A percentile compares a stretch with the other conserved stretches of the same genome.
Evolutionary conservation across 2,329 filamentous ascomycete genomes (phyloP).

Genomic region (Hypoxylon rubiginosum): DNA sequence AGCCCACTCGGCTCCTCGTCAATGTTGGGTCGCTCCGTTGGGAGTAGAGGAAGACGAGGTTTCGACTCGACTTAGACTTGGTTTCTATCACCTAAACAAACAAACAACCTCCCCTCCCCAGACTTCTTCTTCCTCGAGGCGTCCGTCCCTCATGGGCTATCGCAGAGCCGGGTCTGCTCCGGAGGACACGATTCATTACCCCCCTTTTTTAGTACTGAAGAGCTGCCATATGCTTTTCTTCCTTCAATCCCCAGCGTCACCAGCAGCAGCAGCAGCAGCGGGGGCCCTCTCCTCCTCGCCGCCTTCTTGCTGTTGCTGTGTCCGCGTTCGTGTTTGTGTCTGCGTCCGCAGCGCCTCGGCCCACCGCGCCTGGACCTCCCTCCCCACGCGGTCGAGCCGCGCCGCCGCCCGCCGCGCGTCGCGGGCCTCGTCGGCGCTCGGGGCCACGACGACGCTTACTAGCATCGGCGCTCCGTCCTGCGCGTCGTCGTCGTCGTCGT

Average conservation of each 20-base stretch:
- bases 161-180: background rate
- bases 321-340: background rate
- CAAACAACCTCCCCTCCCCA: background rate
- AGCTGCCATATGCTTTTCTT: background rate
- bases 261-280: background rate
- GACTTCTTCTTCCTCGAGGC: background rate
- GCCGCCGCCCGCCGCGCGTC: conserved; percentile 68
- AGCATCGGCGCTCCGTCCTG: conserved; percentile 63
- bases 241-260: conserved; percentile 24
- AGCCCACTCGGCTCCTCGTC: background rate
- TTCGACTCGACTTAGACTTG: background rate
- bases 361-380: conserved; percentile 69
- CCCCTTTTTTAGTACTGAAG: background rate
- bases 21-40: background rate
- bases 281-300: background rate
- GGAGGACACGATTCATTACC: background rate
- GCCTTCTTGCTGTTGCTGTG: background rate
- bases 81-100: background rate
- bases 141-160: background rate
- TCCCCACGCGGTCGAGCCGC: conserved; percentile 66
- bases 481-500: too few species aligned
- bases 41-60: background rate
- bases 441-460: conserved; percentile 67
- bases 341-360: conserved; percentile 48
- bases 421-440: conserved; percentile 59